Conservation (phyloP, 305 asterid species). For the Rubia tinctorum region DNA sequence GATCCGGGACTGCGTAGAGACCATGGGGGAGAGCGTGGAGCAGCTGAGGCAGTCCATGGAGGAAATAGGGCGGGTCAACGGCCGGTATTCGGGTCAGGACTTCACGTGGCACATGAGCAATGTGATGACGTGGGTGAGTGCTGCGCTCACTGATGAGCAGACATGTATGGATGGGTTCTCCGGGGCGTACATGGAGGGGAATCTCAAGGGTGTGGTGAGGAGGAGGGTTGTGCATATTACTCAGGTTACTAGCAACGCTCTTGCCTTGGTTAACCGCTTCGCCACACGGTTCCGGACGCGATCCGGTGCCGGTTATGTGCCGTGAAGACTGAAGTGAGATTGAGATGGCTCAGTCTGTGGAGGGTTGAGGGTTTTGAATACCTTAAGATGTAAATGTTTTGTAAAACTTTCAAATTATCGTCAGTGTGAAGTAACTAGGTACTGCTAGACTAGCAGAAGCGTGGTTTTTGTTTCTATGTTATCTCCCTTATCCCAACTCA, state of each 20-base stretch:
- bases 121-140: constrained; percentile 74
- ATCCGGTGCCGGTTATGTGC: background rate
- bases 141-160: constrained; percentile 57
- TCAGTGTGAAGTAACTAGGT: too few relatives aligned
- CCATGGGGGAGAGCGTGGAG: constrained; percentile 42
- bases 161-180: constrained; percentile 39
- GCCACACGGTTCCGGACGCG: constrained; percentile 17
- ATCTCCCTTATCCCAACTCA: too few relatives aligned
- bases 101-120: constrained; percentile 65
- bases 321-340: background rate
- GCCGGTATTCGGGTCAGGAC: constrained; percentile 25
- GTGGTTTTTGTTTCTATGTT: too few relatives aligned
- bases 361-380: too few relatives aligned
- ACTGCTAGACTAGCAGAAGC: too few relatives aligned
- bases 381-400: too few relatives aligned
- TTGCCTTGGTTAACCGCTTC: constrained; percentile 31
- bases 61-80: constrained; percentile 43
- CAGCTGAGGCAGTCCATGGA: constrained; percentile 47
- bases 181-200: constrained; percentile 20
- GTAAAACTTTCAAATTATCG: too few relatives aligned
- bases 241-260: constrained; percentile 38
- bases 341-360: background rate
- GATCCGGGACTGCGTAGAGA: constrained; percentile 46
- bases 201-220: constrained; percentile 22
- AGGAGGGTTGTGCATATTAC: constrained; percentile 20